phyloP scores from a whole-genome alignment of 768 basidiomycete genomes.

The Sporobolomyces roseus region DNA sequence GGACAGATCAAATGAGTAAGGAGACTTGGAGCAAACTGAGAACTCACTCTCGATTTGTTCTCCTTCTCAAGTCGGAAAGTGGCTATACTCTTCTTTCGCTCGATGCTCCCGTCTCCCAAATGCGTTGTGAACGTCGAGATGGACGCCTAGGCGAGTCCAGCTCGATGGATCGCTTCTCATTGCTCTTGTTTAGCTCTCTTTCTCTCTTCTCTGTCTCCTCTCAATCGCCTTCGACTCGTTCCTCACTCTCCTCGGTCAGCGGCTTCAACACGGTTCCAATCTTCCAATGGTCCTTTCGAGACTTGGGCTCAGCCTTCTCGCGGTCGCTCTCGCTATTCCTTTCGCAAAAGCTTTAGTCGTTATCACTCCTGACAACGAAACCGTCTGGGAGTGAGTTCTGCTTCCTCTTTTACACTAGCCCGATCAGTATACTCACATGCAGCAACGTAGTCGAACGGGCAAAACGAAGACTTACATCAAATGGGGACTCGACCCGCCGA shows the following conservation, averaged over 20 bases:
- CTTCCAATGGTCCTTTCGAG: no score
- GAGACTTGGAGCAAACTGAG: background rate
- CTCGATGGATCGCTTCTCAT: no score
- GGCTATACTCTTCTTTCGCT: background rate
- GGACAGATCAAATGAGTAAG: no score
- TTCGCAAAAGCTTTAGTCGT: background rate
- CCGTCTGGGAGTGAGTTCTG: conserved; percentile 19
- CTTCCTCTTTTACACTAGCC: background rate
- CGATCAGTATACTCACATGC: background rate
- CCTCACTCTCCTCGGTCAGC: background rate
- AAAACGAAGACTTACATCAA: conserved; percentile 3
- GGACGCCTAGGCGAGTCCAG: no score
- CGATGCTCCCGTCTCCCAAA: background rate
- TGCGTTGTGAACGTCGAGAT: background rate
- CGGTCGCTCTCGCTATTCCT: background rate
- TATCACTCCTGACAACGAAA: background rate
- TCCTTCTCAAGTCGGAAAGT: conserved; percentile 9
- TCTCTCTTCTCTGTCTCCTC: background rate
- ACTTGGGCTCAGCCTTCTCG: background rate
- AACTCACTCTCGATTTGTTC: background rate
- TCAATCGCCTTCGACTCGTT: no score
- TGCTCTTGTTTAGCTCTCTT: background rate
- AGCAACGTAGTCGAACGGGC: background rate
- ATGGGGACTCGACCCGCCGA: conserved; percentile 19
- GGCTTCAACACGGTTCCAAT: no score